Evolutionary conservation across 768 basidiomycete species (phyloP), one percentile per base, ranked within the genome.

Genomic region (Nidula microcarpa): DNA sequence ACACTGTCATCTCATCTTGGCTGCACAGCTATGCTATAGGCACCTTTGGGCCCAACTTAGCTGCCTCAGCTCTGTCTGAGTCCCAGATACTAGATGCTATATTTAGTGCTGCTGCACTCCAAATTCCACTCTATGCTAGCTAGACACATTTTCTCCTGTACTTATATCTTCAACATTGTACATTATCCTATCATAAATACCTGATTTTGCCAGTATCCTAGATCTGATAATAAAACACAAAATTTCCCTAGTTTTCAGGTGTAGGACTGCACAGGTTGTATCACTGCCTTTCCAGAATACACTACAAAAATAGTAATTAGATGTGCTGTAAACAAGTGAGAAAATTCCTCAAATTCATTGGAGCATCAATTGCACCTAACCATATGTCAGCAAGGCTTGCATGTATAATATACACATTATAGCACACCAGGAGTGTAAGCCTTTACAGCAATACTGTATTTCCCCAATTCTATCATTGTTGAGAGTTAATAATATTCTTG

Each of bases 361-460:
- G n/a, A 4, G 61, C 59, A 3, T 55, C 48, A 8, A 60, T 56
- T 4, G 48, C 49, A 43, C 59, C 57, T 60, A 41, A n/a, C 6
- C 4, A 30, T 30, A 37, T 41, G n/a, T 9, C 37, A 2, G 13
- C 18, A 37, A 23, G 33, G 32, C 23, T 47, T n/a, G 18, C 44
- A 14, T 32, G 14, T 43, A 43, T 32, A 33, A 53, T 53, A 49
- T 16, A 30, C 13, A 14, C 4, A 13, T 33, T 36, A 35, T 9
- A 9, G 48, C 47, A 8, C 35, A 63, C 68, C 68, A 34, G 70
- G 71, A 8, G 69, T 64, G 55, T 69, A 72, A 0, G 68, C 63
- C 43, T 73, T 73, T 13, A 72, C 68, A 4, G 66, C 69, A 53
- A 73, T 73, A 4, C 59, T 60, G 44, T 67, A 53, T 14, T 53